Base-by-base conservation (phyloP, 2,329 filamentous ascomycete genomes). In the Metarhizium brunneum region DNA sequence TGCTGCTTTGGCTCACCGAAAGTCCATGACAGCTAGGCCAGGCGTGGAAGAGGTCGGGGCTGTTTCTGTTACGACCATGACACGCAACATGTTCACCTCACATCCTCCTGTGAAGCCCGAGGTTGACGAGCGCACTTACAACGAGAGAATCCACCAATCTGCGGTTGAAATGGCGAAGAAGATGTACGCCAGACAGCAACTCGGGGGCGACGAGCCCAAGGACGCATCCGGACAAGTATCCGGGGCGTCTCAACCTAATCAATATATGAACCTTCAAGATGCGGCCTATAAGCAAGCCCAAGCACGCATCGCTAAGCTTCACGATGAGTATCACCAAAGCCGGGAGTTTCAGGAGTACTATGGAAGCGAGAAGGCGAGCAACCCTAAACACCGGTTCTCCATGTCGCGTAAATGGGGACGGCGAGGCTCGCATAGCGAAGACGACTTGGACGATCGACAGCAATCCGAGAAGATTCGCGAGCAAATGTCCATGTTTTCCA, bases 91-190 rank as follows among this genome's bases (percentile, higher is more conserved):
- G 83, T 95, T 87, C 66, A 90, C 87, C 0, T 85, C 88, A 1
- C 74, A 83, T 38, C 90, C 91, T 4, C 86, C 85, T 0, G 82
- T 95, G 3, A 78, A 82, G 30, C 74, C 81, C 2, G 89, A 95
- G 64, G 73, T 84, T 0, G 86, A 94, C 45, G 90, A 96, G 64
- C 81, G 85, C 68, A 84, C 81, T 58, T 83, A 81, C 56, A 81
- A 85, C 48, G 87, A 90, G 61, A 83, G 85, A 4, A 75, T 95
- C 2, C 87, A 86, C 60, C 89, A 90, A 35, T 92, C 90, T 20
- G 90, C 92, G 2, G 76, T 96, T 3, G 89, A 88, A 11, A 95
- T 96, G 90, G 91, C 92, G 6, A 88, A 86, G 70, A 83, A 87
- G 62, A 92, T 96, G 84, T 96, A 91, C 66, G 81, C 76, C 11